Base-by-base conservation (phyloP, 2,329 filamentous ascomycete genomes). In the Fusarium goolgardi region DNA sequence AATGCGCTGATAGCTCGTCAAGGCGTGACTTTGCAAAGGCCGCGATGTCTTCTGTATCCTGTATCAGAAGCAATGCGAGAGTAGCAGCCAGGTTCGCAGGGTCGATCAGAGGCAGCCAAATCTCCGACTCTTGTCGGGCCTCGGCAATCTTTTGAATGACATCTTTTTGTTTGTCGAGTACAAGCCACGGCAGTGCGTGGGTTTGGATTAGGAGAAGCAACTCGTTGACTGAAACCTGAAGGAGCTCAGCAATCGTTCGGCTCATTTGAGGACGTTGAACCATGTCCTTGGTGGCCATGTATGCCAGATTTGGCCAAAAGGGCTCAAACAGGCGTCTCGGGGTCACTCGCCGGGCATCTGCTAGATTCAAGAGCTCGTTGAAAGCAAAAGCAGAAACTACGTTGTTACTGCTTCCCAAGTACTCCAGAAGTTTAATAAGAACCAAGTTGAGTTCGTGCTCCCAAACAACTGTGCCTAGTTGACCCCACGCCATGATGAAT, bases 361-460 rank as follows among this genome's bases (percentile, higher is more conserved):
- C 91, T 49, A 98, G 83, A 63, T 88, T 89, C 21, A 91, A 83
- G 39, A 97, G 81, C 78, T 97, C 94, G 69, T 91, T 91, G 76
- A 94, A 96, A 5, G 95, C 93, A 67, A 94, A 87, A 6, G 90
- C 91, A 54, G 90, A 93, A 11, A 97, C 83, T 32, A 97, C 86
- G 39, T 88, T 86, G 76, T 96, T 97, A 41, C 87, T 83, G 79
- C 96, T 91, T 10, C 95, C 95, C 11, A 98, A 83, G 75, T 96
- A 97, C 59, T 97, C 92, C 11, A 97, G 84, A 9, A 98, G 85
- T 69, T 92, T 90, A 57, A 97, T 85, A 31, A 99, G 82, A 23
- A 96, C 91, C 53, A 97, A 86, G 71, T 96, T 96, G 56, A 97
- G 86, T 75, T 97, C 93, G 66, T 95, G 89, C 65, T 96, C 92